These are phyloP conservation scores for Fimicolochytrium jonesii DNA, from an alignment of 192 early-diverging fungal genomes.

Conservation along the genomic window DNA sequence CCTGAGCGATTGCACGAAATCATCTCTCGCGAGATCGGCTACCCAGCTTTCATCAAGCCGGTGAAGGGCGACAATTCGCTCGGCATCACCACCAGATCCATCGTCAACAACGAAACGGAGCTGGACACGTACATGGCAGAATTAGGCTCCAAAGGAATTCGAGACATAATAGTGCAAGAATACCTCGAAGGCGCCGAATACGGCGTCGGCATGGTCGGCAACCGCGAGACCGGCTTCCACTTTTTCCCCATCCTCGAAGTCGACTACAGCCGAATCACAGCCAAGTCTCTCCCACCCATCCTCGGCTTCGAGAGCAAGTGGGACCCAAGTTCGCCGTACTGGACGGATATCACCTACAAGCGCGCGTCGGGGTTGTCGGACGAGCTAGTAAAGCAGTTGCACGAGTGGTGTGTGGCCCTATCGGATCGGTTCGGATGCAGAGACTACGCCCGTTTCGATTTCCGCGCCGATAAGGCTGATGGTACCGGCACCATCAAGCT, in stretches of 20 bases:
- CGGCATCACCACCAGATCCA: constrained; percentile 47
- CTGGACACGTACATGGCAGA: constrained; percentile 43
- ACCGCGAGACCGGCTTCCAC: constrained; percentile 46
- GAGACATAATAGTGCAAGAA: constrained; percentile 52
- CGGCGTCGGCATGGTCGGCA: constrained; percentile 54
- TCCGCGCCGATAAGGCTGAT: constrained; percentile 32
- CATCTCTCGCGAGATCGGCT: constrained; percentile 30
- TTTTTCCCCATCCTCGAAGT: constrained; percentile 54
- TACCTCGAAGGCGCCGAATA: constrained; percentile 50
- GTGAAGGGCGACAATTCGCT: constrained; percentile 58
- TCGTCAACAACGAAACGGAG: constrained; percentile 36
- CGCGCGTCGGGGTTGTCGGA: constrained; percentile 26
- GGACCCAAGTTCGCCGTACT: constrained; percentile 54
- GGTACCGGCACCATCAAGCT: constrained; percentile 45
- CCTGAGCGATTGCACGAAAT: constrained; percentile 20
- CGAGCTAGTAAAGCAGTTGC: constrained; percentile 14
- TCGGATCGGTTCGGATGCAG: constrained; percentile 50
- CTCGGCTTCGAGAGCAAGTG: constrained; percentile 57
- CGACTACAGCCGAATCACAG: constrained; percentile 47
- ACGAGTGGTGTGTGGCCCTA: constrained; percentile 35
- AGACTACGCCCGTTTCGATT: constrained; percentile 56
- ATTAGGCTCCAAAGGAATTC: constrained; percentile 32
- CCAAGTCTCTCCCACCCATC: constrained; percentile 42
- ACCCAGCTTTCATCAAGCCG: constrained; percentile 56
- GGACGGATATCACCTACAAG: constrained; percentile 48